Conservation (phyloP, 1,284 basidiomycete species). For the Cryptococcus hybrid region DNA sequence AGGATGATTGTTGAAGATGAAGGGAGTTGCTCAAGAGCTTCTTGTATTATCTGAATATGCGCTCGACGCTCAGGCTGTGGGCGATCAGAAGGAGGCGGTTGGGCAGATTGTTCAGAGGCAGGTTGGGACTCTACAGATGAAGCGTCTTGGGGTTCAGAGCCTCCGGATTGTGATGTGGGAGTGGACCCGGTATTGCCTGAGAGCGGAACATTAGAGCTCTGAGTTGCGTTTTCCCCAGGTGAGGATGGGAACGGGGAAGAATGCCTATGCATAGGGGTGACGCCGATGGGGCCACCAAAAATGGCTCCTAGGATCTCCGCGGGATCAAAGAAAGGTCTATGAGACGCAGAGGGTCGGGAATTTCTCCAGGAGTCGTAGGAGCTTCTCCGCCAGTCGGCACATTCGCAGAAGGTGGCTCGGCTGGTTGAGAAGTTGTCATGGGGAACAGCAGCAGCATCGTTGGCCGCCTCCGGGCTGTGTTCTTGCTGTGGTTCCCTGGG, state of each 20-base stretch:
- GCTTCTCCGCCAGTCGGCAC: too few relatives aligned
- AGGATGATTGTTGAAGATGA: neutral
- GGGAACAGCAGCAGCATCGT: too few relatives aligned
- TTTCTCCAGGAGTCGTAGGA: too few relatives aligned
- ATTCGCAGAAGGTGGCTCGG: too few relatives aligned
- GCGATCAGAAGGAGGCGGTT: neutral
- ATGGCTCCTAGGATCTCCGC: neutral
- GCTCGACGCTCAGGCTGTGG: constrained; percentile 7
- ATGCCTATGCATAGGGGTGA: constrained; percentile 22
- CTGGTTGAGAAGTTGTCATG: too few relatives aligned
- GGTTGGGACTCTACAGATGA: neutral
- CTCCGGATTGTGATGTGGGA: neutral
- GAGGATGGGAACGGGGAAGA: neutral
- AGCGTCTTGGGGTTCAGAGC: neutral
- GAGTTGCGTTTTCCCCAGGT: too few relatives aligned
- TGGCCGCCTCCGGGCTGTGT: too few relatives aligned
- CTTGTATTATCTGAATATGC: constrained; percentile 13
- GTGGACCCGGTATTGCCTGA: neutral
- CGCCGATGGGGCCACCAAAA: constrained; percentile 15
- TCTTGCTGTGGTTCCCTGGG: too few relatives aligned
- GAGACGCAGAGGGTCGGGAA: too few relatives aligned
- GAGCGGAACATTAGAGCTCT: too few relatives aligned
- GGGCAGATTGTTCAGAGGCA: neutral
- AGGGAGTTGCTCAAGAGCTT: neutral
- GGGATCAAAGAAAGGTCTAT: too few relatives aligned